Base-by-base conservation (phyloP, 2,329 filamentous ascomycete species). In the Coniella lustricola region DNA sequence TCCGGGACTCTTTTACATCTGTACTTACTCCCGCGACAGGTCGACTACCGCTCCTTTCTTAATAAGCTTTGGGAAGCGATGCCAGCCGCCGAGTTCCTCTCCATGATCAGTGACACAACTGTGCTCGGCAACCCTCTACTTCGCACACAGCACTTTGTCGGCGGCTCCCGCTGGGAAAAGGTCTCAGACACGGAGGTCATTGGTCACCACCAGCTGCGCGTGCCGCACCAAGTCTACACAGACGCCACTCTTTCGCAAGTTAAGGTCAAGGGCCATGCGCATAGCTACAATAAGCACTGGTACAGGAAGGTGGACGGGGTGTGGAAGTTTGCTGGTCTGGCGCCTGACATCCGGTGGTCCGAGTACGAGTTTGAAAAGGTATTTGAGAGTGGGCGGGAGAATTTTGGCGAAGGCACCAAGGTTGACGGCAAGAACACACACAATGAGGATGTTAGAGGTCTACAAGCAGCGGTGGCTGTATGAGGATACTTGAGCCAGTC, bases 11-110 rank as follows among this genome's bases (percentile, higher is more conserved):
- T n/a, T n/a, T n/a, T n/a, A n/a, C n/a, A n/a, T 34, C 34, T 18
- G 16, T 18, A 37, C 17, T 13, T 37, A 9, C 20, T 39, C 20
- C 3, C 14, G 10, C 21, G 32, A 13, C 63, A 84, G 73, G 75
- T 89, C 58, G 85, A 90, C 71, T 90, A 90, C 74, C 78, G 76
- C 44, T 73, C 75, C 35, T 78, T 83, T 63, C 73, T 79, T 45
- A 71, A 79, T 62, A 75, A 75, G 60, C 62, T 76, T 48, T 83
- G 79, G 79, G 73, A 77, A 42, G 70, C 73, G 43, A 82, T 84
- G 77, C 69, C 76, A 1, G 76, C 77, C 1, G 71, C 76, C 3
- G 77, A 82, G n/a, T 84, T 75, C 66, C 67, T 83, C 60, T 59
- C 64, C 54, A 82, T 84, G 77, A 68, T 81, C 56, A 77, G 76